Evolutionary conservation across 768 basidiomycete genomes (phyloP).

Genomic region (Mycena floridula): DNA sequence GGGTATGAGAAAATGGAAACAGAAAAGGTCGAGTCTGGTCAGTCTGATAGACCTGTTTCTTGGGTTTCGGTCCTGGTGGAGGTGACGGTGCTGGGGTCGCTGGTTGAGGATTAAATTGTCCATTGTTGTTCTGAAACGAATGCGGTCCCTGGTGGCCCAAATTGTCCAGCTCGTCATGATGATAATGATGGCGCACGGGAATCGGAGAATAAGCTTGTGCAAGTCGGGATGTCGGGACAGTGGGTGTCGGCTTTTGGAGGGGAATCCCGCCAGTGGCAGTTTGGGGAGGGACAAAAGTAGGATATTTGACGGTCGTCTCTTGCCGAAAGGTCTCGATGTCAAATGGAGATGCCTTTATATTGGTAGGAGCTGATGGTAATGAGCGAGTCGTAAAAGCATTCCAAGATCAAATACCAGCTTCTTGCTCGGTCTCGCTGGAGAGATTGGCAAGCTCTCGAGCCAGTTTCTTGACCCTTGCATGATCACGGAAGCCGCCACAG

Average conservation of each 20-base stretch:
- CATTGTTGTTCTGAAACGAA: constrained; percentile 1
- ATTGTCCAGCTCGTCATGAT: constrained; percentile 71
- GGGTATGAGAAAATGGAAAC: constrained; percentile 85
- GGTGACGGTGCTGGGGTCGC: constrained; percentile 90
- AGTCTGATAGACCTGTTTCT: constrained; percentile 98
- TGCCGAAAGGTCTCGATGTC: constrained; percentile 87
- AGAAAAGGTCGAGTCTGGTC: constrained; percentile 92
- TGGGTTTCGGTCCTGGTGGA: constrained; percentile 79
- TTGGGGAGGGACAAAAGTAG: constrained; percentile 76
- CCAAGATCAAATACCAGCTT: constrained; percentile 23
- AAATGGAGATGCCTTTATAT: constrained; percentile 84
- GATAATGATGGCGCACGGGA: constrained; percentile 90
- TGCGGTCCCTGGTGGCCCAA: constrained; percentile 28
- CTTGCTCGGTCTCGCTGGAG: constrained; percentile 42
- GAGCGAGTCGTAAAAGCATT: constrained; percentile 3
- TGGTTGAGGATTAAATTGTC: constrained; percentile 46
- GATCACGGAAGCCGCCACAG: constrained; percentile 88
- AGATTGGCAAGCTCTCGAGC: constrained; percentile 83
- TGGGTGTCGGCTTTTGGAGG: constrained; percentile 23
- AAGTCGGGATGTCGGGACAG: constrained; percentile 52
- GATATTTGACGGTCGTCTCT: constrained; percentile 94
- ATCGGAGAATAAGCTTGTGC: constrained; percentile 91
- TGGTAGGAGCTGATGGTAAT: constrained; percentile 34
- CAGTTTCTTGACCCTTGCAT: constrained; percentile 74
- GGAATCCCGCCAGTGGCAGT: constrained; percentile 24